Conservation (phyloP, 176 grass and related monocot species). For the Phoenix roebelenii region DNA sequence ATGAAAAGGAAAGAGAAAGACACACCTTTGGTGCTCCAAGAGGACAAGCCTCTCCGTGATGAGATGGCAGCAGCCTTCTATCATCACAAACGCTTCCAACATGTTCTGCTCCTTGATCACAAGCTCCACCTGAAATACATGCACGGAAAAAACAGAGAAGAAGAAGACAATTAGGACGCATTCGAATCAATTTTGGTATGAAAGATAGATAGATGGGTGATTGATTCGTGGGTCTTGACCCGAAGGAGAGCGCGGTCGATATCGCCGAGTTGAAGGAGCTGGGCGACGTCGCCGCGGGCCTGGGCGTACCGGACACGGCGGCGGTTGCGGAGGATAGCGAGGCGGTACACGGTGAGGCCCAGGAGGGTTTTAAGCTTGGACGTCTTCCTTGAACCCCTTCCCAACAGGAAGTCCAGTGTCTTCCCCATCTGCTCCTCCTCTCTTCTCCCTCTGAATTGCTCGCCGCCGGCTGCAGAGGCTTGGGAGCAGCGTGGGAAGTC, state of each 20-base stretch:
- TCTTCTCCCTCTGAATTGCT: too few relatives aligned
- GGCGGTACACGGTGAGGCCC: constrained; percentile 9
- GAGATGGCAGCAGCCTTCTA: constrained; percentile 36
- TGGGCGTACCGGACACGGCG: constrained; percentile 25
- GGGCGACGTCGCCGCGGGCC: constrained; percentile 22
- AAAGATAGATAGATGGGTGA: too few relatives aligned
- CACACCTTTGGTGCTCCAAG: constrained; percentile 24
- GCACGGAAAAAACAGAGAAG: too few relatives aligned
- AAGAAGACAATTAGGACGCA: too few relatives aligned
- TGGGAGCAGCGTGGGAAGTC: too few relatives aligned
- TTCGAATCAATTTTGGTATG: too few relatives aligned
- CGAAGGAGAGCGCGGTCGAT: constrained; percentile 27
- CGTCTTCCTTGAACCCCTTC: constrained; percentile 25
- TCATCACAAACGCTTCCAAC: constrained; percentile 33
- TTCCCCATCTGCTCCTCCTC: too few relatives aligned
- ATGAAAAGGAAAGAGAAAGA: background rate
- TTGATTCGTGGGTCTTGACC: background rate
- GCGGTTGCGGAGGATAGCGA: constrained; percentile 14
- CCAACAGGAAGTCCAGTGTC: constrained; percentile 22
- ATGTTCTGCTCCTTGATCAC: constrained; percentile 39
- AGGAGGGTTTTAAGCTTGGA: constrained; percentile 32
- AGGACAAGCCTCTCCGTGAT: constrained; percentile 15
- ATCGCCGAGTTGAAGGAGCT: constrained; percentile 32
- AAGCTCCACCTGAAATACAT: constrained; percentile 17
- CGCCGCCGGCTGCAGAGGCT: too few relatives aligned